Base-by-base conservation (phyloP, 2,329 filamentous ascomycete genomes). In the Fusarium cyanostomum region DNA sequence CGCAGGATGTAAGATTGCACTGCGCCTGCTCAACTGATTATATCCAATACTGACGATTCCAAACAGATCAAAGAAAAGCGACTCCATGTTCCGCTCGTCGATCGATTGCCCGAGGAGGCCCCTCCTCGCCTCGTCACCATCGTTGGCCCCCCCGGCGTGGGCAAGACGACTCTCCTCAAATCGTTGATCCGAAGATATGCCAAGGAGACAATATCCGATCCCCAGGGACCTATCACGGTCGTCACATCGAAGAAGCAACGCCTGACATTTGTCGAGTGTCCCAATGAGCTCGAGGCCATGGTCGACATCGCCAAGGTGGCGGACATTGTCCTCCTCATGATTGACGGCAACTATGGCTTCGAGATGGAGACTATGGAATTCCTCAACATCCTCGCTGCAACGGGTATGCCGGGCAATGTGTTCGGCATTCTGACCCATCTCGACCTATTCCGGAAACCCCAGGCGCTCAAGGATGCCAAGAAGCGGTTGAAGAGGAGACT, bases 341-440 rank as follows among this genome's bases (percentile, higher is more conserved):
- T 99, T 70, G 95, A 99, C 74, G 96, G 95, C 53, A 98, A 98
- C 79, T 99, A 91, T 72, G 96, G 95, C 12, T 99, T 99, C 74
- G 95, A 99, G 79, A 99, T 99, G 95, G 95, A 99, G 83, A 99
- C 95, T 0, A 99, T 99, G 95, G 95, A 99, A 78, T 99, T 99
- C 62, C 81, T 99, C 73, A 98, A 97, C 70, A 89, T 97, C 15
- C 82, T 99, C 46, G 90, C 92, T n/a, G 88, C 92, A 3, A 96
- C 92, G 27, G 95, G 95, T 76, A 98, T 99, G 94, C 95, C 96
- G 0, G 94, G 95, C 66, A 99, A 99, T 71, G 94, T 99, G 33
- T 98, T 99, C 74, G 95, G 95, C 49, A 94, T 99, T 55, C 84
- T 99, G 39, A 98, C 95, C 13, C 96, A 99, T 81, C 83, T 99